Base-by-base conservation (phyloP, 2,329 filamentous ascomycete genomes). In the Sclerotinia subarctica region DNA sequence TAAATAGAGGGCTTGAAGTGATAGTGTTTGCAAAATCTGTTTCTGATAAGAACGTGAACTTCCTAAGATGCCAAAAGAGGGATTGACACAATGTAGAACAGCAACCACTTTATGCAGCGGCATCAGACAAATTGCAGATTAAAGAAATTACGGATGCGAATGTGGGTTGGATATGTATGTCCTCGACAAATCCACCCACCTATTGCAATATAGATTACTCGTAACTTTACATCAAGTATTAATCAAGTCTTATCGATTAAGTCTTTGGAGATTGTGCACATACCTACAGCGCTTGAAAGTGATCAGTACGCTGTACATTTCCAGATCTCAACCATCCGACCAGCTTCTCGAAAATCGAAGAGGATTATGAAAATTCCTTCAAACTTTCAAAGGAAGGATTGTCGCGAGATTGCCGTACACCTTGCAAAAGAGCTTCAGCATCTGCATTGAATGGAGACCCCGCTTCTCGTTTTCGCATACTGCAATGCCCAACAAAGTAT, bases 391-490 rank as follows among this genome's bases (percentile, higher is more conserved):
- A 35, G 11, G 1, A 29, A 15, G 11, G 32, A n/a, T 26, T 32
- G 15, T 47, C 57, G 26, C 47, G 57, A 64, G n/a, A 42, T 64
- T 35, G 32, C 2, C 44, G n/a, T 17, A 35, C 58, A 49, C 42
- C 44, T 29, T 47, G 21, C 26, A 15, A 49, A 60, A 60, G n/a
- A n/a, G 21, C 26, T 35, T 60, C 15, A 24, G n/a, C 29, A 24
- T 62, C 44, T 35, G 29, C 13, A 62, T 51, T 38, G 46, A 51
- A 38, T 51, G 8, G 8, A 38, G 46, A 62, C 58, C 58, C 58
- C 44, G 44, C 58, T 46, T 62, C 58, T 62, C 58, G 46, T 62
- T 35, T 38, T 51, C 58, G 58, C 21, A 62, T 62, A 26, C 13
- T 17, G 13, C 2, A 35, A 47, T 59, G 42, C 57, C 42, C 57